phyloP scores from a whole-genome alignment of 1,284 basidiomycete species.

The Apiotrichum akiyoshidainum region DNA sequence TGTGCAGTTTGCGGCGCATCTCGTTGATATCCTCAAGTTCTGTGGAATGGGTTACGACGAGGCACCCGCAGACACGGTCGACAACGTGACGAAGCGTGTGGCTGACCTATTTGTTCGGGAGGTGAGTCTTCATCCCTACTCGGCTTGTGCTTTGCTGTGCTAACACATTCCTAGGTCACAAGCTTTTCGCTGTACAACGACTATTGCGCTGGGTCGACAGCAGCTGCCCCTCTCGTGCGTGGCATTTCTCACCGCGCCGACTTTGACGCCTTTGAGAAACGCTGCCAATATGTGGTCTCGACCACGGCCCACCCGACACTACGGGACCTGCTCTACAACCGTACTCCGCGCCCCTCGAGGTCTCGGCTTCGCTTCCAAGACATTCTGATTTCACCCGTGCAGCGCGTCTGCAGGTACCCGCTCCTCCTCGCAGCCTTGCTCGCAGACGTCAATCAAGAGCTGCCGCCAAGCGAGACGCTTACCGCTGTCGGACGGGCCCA shows the following conservation, averaged over 20 bases:
- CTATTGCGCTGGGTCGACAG: conserved; percentile 78
- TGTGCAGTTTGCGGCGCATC: conserved; percentile 57
- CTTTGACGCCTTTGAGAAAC: conserved; percentile 77
- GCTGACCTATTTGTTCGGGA: conserved; percentile 65
- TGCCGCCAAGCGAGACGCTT: conserved; percentile 9
- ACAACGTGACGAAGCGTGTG: conserved; percentile 58
- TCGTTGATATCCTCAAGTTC: conserved; percentile 57
- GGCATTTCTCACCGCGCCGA: conserved; percentile 60
- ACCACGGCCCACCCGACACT: conserved; percentile 43
- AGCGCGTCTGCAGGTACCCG: conserved; percentile 87
- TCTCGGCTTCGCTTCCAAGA: conserved; percentile 60
- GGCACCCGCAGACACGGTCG: conserved; percentile 32
- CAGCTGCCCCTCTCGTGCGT: conserved; percentile 69
- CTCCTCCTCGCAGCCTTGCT: conserved; percentile 75
- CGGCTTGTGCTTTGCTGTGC: not conserved
- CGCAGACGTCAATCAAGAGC: conserved; percentile 24
- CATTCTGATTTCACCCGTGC: conserved; percentile 84
- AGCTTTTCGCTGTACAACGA: conserved; percentile 72
- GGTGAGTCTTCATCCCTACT: conserved; percentile 50
- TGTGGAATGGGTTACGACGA: conserved; percentile 55
- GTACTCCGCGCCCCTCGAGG: conserved; percentile 24
- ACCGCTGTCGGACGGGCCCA: conserved; percentile 41
- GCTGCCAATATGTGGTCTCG: conserved; percentile 59
- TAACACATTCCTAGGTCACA: conserved; percentile 57
- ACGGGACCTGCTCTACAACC: conserved; percentile 38